Base-by-base conservation (phyloP, 768 basidiomycete genomes). In the Tephrocybe sp. region DNA sequence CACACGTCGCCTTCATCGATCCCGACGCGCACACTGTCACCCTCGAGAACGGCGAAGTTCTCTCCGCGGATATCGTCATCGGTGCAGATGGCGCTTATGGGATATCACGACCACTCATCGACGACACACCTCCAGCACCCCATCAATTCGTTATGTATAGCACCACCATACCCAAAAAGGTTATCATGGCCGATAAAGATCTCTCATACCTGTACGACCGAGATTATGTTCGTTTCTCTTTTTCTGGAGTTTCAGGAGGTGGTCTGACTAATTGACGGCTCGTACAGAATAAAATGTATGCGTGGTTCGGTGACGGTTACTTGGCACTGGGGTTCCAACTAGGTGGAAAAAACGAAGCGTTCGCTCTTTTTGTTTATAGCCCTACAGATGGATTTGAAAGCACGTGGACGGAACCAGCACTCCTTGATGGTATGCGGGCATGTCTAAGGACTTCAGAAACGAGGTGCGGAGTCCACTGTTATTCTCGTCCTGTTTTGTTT, bases 21-120 rank as follows among this genome's bases (percentile, higher is more conserved):
- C 48, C 65, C 10, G 51, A 63, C 11, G 49, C 48, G 21, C 59
- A 66, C 20, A 62, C 55, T 26, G 71, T 76, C 12, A 70, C 58
- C 1, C 56, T 74, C 1, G 68, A 63, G 14, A 68, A 65, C 4
- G 83, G 84, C 6, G 64, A 74, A 34, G 67, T 61, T 4, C 45
- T 83, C 11, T 61, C 51, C 5, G 78, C 74, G 11, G 76, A 85
- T 58, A 71, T 84, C 12, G 68, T 85, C 43, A 64, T 85, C 30
- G 82, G 83, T 21, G 82, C 83, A 1, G 84, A 84, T 55, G 84
- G 84, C n/a, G 36, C 39, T 1, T n/a, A 25, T 3, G 56, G 56
- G 18, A 26, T 53, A 14, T 12, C 45, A 14, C 51, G 51, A 18
- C 14, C 26, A 21, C 30, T 33, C 18, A 68, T 66, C 0, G 62